A percentile compares a stretch with the other conserved stretches of the same genome.
phyloP scores from a whole-genome alignment of 2,329 filamentous ascomycete species.

The Aspergillus awamori region DNA sequence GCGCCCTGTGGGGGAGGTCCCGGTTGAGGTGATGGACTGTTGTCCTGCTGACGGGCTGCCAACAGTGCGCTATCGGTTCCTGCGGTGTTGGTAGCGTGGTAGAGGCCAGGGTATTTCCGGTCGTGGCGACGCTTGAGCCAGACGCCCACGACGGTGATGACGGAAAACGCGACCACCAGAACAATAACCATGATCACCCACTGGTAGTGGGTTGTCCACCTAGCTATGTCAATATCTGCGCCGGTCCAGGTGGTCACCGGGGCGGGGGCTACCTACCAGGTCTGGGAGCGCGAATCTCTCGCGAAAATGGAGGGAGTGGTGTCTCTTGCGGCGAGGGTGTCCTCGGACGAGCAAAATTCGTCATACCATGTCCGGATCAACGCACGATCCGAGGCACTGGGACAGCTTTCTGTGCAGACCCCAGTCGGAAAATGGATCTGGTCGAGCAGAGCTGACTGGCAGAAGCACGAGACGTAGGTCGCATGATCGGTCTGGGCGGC shows the following conservation, averaged over 20 bases:
- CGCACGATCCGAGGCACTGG: constrained; percentile 53
- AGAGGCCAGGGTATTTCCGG: constrained; percentile 54
- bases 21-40: constrained; percentile 19
- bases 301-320: constrained; percentile 22
- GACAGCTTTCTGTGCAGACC: constrained; percentile 66
- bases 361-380: constrained; percentile 72
- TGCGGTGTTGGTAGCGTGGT: constrained; percentile 30
- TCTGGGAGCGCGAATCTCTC: constrained; percentile 3
- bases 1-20: constrained; percentile 14
- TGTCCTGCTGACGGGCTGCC: constrained; percentile 20
- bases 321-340: constrained; percentile 38
- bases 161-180: constrained; percentile 68
- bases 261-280: neutral
- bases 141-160: constrained; percentile 68
- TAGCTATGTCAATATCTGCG: constrained; percentile 10
- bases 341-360: constrained; percentile 61
- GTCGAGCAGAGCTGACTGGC: constrained; percentile 62
- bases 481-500: constrained; percentile 51
- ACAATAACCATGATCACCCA: constrained; percentile 84
- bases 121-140: constrained; percentile 75
- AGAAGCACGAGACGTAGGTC: constrained; percentile 73
- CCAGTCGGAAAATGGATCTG: constrained; percentile 60
- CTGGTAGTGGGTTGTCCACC: constrained; percentile 64
- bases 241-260: neutral
- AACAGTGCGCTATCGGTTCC: constrained; percentile 28